Conservation (phyloP, 1,284 basidiomycete genomes). For the Inonotus hispidus region DNA sequence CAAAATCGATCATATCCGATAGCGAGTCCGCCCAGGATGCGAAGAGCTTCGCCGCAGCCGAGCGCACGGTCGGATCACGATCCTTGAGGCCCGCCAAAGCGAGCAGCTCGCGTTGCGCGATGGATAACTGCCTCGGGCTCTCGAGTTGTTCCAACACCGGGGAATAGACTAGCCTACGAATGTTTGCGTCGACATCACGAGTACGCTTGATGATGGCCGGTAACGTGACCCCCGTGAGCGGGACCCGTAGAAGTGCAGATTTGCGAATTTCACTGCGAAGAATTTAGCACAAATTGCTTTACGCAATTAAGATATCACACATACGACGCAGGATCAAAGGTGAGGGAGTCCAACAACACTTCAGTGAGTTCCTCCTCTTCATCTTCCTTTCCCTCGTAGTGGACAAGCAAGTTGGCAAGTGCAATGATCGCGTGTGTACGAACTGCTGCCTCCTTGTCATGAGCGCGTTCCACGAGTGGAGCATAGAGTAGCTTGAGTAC, state of each 20-base stretch:
- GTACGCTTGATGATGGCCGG: conserved; percentile 73
- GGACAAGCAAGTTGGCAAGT: conserved; percentile 70
- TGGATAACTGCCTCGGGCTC: conserved; percentile 65
- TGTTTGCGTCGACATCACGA: conserved; percentile 80
- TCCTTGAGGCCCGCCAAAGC: conserved; percentile 85
- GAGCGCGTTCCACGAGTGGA: conserved; percentile 70
- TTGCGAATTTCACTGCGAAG: conserved; percentile 80
- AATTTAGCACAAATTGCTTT: neutral
- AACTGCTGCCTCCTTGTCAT: conserved; percentile 83
- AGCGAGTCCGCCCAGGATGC: conserved; percentile 64
- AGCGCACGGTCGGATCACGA: conserved; percentile 76
- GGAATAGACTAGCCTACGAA: conserved; percentile 79
- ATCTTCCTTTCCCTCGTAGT: conserved; percentile 51
- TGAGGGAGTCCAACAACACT: conserved; percentile 68
- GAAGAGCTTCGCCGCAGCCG: conserved; percentile 76
- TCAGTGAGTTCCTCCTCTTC: conserved; percentile 59
- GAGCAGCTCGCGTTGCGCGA: conserved; percentile 74
- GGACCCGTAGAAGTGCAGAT: conserved; percentile 78
- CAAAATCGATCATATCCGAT: conserved; percentile 46
- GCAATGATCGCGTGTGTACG: conserved; percentile 84
- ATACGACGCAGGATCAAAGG: conserved; percentile 75
- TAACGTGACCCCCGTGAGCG: conserved; percentile 56
- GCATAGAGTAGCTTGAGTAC: conserved; percentile 66
- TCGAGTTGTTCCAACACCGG: conserved; percentile 54
- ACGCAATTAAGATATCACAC: conserved; percentile 29